Evolutionary conservation across 225 moss, liverwort and hornwort genomes (phyloP).

Genomic region (Bryum argenteum): DNA sequence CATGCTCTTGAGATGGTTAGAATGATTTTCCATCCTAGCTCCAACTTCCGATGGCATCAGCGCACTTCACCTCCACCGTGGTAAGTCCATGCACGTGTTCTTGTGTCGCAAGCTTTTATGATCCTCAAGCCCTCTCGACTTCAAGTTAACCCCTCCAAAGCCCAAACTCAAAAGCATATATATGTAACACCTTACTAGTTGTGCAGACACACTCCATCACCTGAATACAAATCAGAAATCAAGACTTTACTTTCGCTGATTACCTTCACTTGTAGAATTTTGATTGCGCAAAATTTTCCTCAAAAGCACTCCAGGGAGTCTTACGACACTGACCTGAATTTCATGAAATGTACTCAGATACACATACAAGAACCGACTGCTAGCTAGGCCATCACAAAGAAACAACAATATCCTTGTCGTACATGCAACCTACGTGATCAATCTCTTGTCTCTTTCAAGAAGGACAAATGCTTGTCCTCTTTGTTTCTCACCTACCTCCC

Average conservation of each 20-base stretch:
- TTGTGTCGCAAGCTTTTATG: not conserved
- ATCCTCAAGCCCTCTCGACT: not conserved
- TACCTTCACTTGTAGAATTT: not conserved
- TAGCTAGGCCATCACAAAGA: not conserved
- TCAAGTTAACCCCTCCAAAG: not conserved
- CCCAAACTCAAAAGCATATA: not conserved
- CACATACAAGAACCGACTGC: conserved; percentile 10
- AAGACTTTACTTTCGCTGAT: not conserved
- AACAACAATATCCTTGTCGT: not conserved
- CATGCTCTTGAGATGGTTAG: not conserved
- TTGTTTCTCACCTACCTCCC: not conserved
- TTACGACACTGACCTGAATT: not conserved
- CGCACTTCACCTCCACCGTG: not conserved
- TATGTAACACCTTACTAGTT: not conserved
- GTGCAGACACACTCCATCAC: not conserved
- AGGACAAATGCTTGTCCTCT: not conserved
- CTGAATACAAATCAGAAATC: not conserved
- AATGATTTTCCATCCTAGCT: not conserved
- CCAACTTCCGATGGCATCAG: not conserved
- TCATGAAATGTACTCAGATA: not conserved
- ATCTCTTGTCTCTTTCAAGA: conserved; percentile 1
- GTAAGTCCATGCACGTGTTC: not conserved
- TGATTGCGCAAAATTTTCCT: not conserved
- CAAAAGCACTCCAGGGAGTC: not conserved
- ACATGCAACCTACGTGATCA: not conserved